These are phyloP conservation scores for Mrakia frigida DNA, from an alignment of 768 basidiomycete genomes.

Conservation along the genomic window DNA sequence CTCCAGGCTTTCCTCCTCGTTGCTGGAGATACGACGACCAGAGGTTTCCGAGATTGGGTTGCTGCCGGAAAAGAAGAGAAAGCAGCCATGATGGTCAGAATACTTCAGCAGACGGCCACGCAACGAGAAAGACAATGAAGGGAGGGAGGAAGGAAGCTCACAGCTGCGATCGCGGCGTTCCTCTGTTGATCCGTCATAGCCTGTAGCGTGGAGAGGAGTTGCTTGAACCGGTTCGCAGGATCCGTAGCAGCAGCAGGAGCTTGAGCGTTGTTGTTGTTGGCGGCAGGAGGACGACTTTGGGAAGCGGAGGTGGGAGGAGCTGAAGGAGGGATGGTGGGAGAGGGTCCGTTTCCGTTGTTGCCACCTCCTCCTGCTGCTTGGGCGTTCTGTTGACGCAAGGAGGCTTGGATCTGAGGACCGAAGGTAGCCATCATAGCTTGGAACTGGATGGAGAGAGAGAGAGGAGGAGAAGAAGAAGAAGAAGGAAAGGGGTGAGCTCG, in stretches of 20 bases:
- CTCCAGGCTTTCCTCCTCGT: neutral
- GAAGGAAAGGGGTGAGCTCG: neutral
- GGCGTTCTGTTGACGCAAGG: neutral
- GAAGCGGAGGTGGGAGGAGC: neutral
- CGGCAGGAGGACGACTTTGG: neutral
- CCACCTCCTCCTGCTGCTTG: neutral
- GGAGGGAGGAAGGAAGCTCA: neutral
- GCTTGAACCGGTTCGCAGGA: neutral
- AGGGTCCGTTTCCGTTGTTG: neutral
- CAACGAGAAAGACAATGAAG: neutral
- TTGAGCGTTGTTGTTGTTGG: neutral
- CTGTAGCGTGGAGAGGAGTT: neutral
- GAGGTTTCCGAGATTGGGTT: conserved; percentile 15
- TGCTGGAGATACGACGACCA: conserved; percentile 12
- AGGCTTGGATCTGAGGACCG: neutral
- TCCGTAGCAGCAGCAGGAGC: neutral
- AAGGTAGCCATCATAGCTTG: conserved; percentile 11
- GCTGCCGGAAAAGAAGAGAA: neutral
- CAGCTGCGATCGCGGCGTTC: neutral
- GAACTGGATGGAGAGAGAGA: conserved; percentile 10
- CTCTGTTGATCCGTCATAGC: conserved; percentile 4
- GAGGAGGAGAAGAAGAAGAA: neutral
- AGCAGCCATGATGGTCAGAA: neutral
- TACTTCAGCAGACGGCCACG: neutral
- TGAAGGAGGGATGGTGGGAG: neutral